phyloP scores from a whole-genome alignment of 352 stramenopile genomes.

The Stramenopiles sp. region DNA sequence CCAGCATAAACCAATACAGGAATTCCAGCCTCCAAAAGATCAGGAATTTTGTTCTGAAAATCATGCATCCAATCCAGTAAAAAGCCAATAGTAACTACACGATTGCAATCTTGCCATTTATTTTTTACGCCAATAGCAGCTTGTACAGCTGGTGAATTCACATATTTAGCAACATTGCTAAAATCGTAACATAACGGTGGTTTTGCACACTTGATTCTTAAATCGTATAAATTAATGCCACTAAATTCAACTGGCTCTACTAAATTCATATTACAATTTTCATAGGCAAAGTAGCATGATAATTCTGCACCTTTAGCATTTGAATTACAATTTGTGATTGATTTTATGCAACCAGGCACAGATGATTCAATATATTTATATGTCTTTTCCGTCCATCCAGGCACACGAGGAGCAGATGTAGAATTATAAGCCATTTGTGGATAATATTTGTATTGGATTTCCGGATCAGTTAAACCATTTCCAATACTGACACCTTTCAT shows the following conservation, averaged over 20 bases:
- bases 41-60: conserved; percentile 62
- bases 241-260: conserved; percentile 33
- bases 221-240: conserved; percentile 55
- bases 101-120: conserved; percentile 77
- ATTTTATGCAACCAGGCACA: conserved; percentile 31
- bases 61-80: conserved; percentile 88
- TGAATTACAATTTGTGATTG: conserved; percentile 27
- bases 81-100: conserved; percentile 76
- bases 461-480: conserved; percentile 79
- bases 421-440: conserved; percentile 67
- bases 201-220: conserved; percentile 65
- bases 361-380: conserved; percentile 33
- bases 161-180: conserved; percentile 59
- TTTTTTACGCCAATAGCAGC: conserved; percentile 56
- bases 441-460: conserved; percentile 60
- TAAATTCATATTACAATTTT: conserved; percentile 27
- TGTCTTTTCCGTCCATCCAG: conserved; percentile 16
- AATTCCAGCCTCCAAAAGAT: conserved; percentile 70
- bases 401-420: not conserved
- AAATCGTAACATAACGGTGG: conserved; percentile 85
- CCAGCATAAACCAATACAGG: conserved; percentile 81
- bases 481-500: conserved; percentile 76
- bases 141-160: conserved; percentile 53
- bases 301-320: conserved; percentile 16
- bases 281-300: conserved; percentile 27